A percentile compares a stretch with the other conserved stretches of the same genome.
Evolutionary conservation across 2,329 filamentous ascomycete genomes (phyloP).

Genomic region (Orbilia brochopaga): DNA sequence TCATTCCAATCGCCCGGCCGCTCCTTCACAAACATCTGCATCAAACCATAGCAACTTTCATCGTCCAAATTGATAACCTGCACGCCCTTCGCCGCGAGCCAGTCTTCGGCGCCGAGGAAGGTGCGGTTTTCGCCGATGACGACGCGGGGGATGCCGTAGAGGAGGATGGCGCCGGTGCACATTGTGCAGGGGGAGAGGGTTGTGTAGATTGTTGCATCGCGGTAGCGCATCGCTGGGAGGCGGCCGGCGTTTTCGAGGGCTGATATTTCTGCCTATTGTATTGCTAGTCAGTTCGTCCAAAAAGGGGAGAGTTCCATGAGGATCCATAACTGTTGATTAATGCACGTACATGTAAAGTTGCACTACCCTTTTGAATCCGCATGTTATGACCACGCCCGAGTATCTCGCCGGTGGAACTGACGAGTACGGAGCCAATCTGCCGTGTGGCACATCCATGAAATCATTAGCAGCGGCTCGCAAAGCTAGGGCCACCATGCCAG

Average conservation of each 20-base stretch:
- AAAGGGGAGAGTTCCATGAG: background rate
- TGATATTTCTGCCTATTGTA: constrained; percentile 72
- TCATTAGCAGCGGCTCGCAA: background rate
- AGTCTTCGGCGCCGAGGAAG: constrained; percentile 74
- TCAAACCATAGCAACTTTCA: constrained; percentile 69
- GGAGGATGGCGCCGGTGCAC: constrained; percentile 78
- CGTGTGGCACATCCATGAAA: background rate
- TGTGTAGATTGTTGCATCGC: constrained; percentile 80
- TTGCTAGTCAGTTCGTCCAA: too few species aligned
- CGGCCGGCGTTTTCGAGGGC: constrained; percentile 76
- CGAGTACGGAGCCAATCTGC: constrained; percentile 66
- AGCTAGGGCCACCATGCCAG: too few species aligned
- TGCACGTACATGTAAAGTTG: constrained; percentile 72
- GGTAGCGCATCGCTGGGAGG: constrained; percentile 71
- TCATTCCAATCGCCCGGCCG: constrained; percentile 73
- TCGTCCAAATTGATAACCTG: constrained; percentile 75
- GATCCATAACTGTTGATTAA: background rate
- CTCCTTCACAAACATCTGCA: constrained; percentile 74
- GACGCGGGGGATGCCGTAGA: constrained; percentile 75
- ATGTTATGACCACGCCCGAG: constrained; percentile 76
- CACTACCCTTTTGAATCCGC: constrained; percentile 73
- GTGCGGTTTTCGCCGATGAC: constrained; percentile 80
- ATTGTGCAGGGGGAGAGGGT: constrained; percentile 80
- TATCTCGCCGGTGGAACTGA: constrained; percentile 72
- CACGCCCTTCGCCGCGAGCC: constrained; percentile 71